These are phyloP conservation scores for Xylaria digitata DNA, from an alignment of 2,329 filamentous ascomycete genomes.

Conservation along the genomic window DNA sequence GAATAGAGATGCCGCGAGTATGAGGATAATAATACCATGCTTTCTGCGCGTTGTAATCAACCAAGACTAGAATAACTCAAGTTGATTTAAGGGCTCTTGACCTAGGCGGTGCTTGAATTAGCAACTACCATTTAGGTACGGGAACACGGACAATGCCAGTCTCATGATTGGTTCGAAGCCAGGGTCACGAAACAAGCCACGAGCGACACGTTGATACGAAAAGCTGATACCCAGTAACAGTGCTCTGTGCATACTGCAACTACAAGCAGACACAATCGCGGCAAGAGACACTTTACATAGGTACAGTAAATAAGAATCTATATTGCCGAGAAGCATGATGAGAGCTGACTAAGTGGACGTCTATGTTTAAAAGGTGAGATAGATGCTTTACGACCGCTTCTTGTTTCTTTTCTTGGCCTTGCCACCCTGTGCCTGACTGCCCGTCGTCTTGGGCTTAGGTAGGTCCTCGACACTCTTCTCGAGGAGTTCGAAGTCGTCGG, in stretches of 20 bases:
- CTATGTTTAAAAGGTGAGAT: background rate
- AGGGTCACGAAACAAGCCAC: background rate
- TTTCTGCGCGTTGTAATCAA: too few relatives aligned
- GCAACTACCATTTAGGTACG: too few relatives aligned
- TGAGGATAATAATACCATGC: too few relatives aligned
- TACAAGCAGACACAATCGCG: background rate
- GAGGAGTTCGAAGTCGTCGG: conserved; percentile 72
- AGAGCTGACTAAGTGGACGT: background rate
- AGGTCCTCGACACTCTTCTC: conserved; percentile 70
- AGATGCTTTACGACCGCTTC: conserved; percentile 57
- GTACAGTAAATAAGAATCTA: background rate
- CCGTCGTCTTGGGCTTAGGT: conserved; percentile 62
- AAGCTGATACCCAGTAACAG: background rate
- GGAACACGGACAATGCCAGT: too few relatives aligned
- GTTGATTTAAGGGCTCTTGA: too few relatives aligned
- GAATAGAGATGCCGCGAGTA: too few relatives aligned
- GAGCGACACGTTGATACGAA: background rate
- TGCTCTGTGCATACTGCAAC: background rate
- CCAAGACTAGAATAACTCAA: too few relatives aligned
- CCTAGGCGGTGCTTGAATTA: too few relatives aligned
- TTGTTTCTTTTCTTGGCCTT: conserved; percentile 66
- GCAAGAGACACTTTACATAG: background rate
- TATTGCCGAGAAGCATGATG: background rate
- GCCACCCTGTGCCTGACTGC: conserved; percentile 56
- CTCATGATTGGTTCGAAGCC: too few relatives aligned